Evolutionary conservation across 78 protist genomes (phyloP).

Genomic region (Capsaspora owczarzaki): DNA sequence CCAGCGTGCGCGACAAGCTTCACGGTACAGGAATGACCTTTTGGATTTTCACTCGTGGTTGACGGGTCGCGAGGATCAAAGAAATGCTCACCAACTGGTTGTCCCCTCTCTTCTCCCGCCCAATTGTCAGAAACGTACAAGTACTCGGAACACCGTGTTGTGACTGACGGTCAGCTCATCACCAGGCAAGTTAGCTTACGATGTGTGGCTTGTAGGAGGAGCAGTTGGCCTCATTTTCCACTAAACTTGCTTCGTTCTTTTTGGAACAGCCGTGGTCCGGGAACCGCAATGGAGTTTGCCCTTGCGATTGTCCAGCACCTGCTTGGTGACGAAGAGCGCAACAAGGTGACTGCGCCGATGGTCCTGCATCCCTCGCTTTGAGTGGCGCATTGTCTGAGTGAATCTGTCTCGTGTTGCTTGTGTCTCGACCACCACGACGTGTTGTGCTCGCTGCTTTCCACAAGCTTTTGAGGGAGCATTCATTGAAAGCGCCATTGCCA

Average conservation of each 20-base stretch:
- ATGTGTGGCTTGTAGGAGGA: neutral
- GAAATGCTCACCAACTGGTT: too few relatives aligned
- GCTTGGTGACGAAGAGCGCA: neutral
- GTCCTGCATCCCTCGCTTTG: too few relatives aligned
- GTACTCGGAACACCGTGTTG: neutral
- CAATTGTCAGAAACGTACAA: neutral
- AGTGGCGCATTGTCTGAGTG: too few relatives aligned
- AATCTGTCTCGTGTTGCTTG: too few relatives aligned
- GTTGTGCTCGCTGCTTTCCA: too few relatives aligned
- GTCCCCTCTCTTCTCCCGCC: too few relatives aligned
- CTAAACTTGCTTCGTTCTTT: neutral
- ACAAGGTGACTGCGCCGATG: neutral
- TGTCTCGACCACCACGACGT: too few relatives aligned
- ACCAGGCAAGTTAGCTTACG: neutral
- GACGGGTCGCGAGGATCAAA: too few relatives aligned
- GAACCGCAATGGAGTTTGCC: neutral
- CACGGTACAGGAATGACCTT: too few relatives aligned
- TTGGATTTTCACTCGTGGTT: too few relatives aligned
- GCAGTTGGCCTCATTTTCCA: neutral
- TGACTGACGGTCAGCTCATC: neutral
- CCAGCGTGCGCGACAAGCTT: neutral
- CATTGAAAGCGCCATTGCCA: too few relatives aligned
- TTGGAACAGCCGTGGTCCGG: constrained; percentile 13
- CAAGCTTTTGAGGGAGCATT: too few relatives aligned
- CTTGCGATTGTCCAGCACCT: neutral